phyloP scores from a whole-genome alignment of 306 rosid species.

The Myrica gale region DNA sequence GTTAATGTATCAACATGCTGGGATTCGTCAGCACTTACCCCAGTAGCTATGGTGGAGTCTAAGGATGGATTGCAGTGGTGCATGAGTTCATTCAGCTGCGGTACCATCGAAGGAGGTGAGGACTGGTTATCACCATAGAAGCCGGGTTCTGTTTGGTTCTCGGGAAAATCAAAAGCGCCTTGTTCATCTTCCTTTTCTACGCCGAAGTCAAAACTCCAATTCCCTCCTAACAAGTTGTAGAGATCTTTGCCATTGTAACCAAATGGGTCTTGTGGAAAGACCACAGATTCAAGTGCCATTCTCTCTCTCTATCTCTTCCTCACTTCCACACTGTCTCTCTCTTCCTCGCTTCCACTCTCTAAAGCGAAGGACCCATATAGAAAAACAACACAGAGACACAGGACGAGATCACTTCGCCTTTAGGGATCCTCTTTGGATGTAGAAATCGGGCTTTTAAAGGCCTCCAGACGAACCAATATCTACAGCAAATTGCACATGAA shows the following conservation, averaged over 20 bases:
- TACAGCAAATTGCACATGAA: constrained; percentile 74
- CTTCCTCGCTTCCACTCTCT: not conserved
- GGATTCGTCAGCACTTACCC: constrained; percentile 4
- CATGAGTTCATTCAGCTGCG: constrained; percentile 37
- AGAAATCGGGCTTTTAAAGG: constrained; percentile 39
- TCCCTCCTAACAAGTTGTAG: constrained; percentile 44
- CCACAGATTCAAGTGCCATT: constrained; percentile 85
- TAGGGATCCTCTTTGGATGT: constrained; percentile 32
- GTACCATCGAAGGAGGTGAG: constrained; percentile 43
- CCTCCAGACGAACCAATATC: constrained; percentile 25
- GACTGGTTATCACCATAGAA: constrained; percentile 37
- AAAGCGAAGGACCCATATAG: not conserved
- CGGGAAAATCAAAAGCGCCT: constrained; percentile 40
- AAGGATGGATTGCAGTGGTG: constrained; percentile 44
- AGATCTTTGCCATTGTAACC: constrained; percentile 46
- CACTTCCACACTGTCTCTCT: not conserved
- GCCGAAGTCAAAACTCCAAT: constrained; percentile 33
- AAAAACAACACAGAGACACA: not conserved
- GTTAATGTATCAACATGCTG: constrained; percentile 32
- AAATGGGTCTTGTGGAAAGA: constrained; percentile 66
- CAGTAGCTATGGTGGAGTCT: constrained; percentile 26
- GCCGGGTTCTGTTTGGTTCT: constrained; percentile 50
- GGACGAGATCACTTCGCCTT: not conserved
- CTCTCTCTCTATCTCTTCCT: not conserved
- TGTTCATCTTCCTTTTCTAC: constrained; percentile 29